These are phyloP conservation scores for Rhizoclosmatium globosum DNA, from an alignment of 192 early-diverging fungal genomes.

Conservation along the genomic window DNA sequence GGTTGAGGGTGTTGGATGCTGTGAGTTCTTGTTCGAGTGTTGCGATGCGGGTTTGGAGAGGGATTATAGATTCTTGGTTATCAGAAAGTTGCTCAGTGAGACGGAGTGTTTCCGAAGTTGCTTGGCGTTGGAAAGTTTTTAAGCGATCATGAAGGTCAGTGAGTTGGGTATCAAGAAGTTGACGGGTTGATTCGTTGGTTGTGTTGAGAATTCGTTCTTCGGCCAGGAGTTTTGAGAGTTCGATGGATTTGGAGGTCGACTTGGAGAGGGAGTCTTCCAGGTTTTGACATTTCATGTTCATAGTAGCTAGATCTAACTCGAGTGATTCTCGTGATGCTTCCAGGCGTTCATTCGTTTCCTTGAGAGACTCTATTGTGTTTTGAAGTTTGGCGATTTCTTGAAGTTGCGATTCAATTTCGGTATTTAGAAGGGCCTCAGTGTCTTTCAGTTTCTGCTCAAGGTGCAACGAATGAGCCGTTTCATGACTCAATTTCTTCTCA, in stretches of 20 bases:
- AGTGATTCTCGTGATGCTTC: not conserved
- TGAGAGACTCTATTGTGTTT: not conserved
- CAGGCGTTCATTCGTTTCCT: not conserved
- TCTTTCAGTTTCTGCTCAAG: conserved; percentile 20
- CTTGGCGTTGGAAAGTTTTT: not conserved
- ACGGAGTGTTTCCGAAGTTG: not conserved
- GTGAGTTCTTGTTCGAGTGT: not conserved
- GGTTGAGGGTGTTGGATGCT: not conserved
- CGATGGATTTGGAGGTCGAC: not conserved
- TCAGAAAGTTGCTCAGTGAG: not conserved
- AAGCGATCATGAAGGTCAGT: not conserved
- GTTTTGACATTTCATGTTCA: not conserved
- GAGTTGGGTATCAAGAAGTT: not conserved
- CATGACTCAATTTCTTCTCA: not conserved
- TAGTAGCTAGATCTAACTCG: not conserved
- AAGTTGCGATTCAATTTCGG: not conserved
- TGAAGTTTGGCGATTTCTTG: not conserved
- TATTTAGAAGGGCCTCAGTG: not conserved
- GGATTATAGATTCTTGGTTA: not conserved
- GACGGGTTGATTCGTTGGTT: not conserved
- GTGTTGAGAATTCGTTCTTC: not conserved
- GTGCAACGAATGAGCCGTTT: not conserved
- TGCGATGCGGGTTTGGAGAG: not conserved
- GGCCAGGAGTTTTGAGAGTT: not conserved
- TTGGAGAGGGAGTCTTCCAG: not conserved